A percentile compares a stretch with the other conserved stretches of the same genome.
phyloP scores from a whole-genome alignment of 2,329 filamentous ascomycete genomes.

The Trichoderma guizhouense region DNA sequence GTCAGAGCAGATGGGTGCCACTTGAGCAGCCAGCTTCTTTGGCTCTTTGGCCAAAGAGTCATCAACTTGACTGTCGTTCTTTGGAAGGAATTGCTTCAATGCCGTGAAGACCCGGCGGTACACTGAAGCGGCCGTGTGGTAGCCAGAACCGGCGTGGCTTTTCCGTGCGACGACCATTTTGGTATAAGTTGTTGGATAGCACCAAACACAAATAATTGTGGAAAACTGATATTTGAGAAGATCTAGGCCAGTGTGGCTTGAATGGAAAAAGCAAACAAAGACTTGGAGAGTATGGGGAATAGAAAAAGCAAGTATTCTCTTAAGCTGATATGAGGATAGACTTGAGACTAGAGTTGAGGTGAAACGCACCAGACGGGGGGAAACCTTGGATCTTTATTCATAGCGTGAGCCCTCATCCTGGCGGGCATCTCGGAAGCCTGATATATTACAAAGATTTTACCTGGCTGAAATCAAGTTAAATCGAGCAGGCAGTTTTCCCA shows the following conservation, averaged over 20 bases:
- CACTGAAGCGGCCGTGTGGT: not conserved
- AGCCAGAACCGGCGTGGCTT: not conserved
- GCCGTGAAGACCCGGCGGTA: not conserved
- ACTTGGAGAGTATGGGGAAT: not conserved
- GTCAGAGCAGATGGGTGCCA: not conserved
- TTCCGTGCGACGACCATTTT: not conserved
- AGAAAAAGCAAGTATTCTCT: not conserved
- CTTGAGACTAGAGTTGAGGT: not conserved
- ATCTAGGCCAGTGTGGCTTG: not conserved
- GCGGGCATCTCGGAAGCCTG: not conserved
- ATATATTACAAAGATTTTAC: not conserved
- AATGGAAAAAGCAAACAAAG: not conserved
- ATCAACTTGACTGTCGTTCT: not conserved
- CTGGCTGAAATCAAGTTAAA: not conserved
- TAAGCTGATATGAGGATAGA: slow-evolving; percentile 4
- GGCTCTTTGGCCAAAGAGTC: not conserved
- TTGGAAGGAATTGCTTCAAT: not conserved
- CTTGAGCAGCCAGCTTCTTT: not conserved
- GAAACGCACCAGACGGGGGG: slow-evolving; percentile 3
- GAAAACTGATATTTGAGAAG: not conserved
- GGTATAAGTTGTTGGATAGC: not conserved
- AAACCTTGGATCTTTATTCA: not conserved
- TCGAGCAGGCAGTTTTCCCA: not conserved
- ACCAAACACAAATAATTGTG: not conserved
- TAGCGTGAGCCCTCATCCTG: not conserved